These are phyloP conservation scores for Kalmusia sp. DNA, from an alignment of 2,329 filamentous ascomycete species.

Conservation along the genomic window DNA sequence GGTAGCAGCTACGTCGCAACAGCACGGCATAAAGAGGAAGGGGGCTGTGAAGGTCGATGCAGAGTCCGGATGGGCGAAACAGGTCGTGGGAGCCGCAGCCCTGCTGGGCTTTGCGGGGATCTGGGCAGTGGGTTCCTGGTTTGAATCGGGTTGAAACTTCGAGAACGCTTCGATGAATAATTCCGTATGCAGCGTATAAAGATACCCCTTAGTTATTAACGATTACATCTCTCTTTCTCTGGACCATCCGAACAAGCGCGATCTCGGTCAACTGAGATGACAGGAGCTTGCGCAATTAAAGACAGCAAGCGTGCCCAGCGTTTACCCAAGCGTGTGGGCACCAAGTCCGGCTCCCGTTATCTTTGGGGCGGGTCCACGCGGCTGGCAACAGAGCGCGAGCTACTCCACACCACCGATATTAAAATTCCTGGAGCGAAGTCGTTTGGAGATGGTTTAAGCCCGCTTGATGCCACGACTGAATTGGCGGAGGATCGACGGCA, in stretches of 20 bases:
- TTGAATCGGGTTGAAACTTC: conserved; percentile 36
- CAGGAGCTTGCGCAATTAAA: neutral
- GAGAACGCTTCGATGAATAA: neutral
- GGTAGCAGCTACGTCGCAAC: conserved; percentile 16
- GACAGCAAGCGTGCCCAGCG: neutral
- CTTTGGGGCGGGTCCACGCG: neutral
- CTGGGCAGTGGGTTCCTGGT: conserved; percentile 50
- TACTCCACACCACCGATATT: neutral
- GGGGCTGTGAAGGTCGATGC: conserved; percentile 44
- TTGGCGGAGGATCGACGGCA: conserved; percentile 1
- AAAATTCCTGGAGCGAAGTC: neutral
- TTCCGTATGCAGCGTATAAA: neutral
- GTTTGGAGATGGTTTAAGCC: neutral
- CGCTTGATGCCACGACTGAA: neutral
- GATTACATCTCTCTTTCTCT: neutral
- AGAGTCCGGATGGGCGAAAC: conserved; percentile 49
- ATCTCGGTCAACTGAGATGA: neutral
- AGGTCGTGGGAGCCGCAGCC: conserved; percentile 47
- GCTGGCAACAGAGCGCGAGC: neutral
- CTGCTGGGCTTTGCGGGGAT: conserved; percentile 47
- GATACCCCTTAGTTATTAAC: conserved; percentile 2
- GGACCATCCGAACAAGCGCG: neutral
- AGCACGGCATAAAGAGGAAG: conserved; percentile 31
- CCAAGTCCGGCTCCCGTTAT: neutral
- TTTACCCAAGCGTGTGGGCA: neutral